Evolutionary conservation across 1,284 basidiomycete genomes (phyloP).

Genomic region (Phlebopus sp.): DNA sequence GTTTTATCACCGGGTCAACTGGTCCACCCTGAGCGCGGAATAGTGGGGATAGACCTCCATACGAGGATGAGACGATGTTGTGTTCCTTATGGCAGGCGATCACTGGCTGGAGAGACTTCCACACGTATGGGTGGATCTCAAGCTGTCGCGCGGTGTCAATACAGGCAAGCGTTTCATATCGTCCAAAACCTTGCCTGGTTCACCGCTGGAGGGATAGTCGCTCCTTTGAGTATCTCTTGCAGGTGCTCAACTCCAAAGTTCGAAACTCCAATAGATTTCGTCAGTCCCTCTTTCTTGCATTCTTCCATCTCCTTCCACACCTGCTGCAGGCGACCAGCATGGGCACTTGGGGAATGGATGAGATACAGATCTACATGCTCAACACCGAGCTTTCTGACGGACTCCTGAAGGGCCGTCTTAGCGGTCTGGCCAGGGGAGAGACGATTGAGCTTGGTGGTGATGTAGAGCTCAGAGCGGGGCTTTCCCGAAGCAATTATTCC

Average conservation of each 20-base stretch:
- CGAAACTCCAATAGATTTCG: slow-evolving; percentile 81
- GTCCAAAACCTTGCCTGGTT: slow-evolving; percentile 61
- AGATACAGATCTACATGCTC: slow-evolving; percentile 79
- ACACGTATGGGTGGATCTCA: slow-evolving; percentile 80
- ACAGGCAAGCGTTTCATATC: not conserved
- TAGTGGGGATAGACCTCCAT: slow-evolving; percentile 57
- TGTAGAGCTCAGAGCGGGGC: slow-evolving; percentile 45
- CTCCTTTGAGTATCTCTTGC: slow-evolving; percentile 56
- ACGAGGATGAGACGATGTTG: slow-evolving; percentile 64
- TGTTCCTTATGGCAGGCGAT: slow-evolving; percentile 44
- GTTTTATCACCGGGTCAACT: slow-evolving; percentile 44
- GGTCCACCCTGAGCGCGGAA: slow-evolving; percentile 50
- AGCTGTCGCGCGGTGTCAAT: slow-evolving; percentile 44
- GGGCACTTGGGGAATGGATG: slow-evolving; percentile 51
- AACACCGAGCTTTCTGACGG: slow-evolving; percentile 57
- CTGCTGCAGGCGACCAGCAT: slow-evolving; percentile 45
- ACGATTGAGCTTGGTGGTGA: slow-evolving; percentile 62
- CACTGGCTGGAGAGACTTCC: slow-evolving; percentile 47
- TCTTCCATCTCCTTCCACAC: slow-evolving; percentile 75
- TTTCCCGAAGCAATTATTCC: slow-evolving; percentile 54
- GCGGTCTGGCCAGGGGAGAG: slow-evolving; percentile 39
- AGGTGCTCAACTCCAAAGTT: slow-evolving; percentile 76
- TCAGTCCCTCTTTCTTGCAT: slow-evolving; percentile 61
- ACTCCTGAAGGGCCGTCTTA: slow-evolving; percentile 50
- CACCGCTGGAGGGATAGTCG: slow-evolving; percentile 62